Conservation (phyloP, 306 rosid genomes). For the Rubus parviflorus region DNA sequence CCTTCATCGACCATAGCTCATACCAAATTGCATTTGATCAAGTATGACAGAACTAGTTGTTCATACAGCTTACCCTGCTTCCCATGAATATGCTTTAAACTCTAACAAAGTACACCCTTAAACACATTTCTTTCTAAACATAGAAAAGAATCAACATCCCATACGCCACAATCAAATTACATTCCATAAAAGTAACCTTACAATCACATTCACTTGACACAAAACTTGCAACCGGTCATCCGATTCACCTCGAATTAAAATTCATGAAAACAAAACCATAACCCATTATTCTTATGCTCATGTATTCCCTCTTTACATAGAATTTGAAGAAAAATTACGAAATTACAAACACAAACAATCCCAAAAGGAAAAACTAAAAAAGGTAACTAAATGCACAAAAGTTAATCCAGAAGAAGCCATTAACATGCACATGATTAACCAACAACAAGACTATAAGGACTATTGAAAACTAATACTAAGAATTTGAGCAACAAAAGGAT, state of each 20-base stretch:
- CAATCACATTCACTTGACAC: background rate
- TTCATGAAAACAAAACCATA: background rate
- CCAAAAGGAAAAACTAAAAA: background rate
- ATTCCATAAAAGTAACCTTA: conserved; percentile 3
- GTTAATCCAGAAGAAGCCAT: background rate
- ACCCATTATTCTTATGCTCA: conserved; percentile 10
- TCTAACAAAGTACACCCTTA: background rate
- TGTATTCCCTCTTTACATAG: background rate
- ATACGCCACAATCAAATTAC: background rate
- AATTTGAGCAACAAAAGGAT: background rate
- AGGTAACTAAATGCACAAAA: background rate
- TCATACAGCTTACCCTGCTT: background rate
- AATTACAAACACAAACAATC: background rate
- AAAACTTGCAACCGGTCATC: background rate
- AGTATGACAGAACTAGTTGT: background rate
- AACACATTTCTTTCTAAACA: background rate
- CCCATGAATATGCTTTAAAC: background rate
- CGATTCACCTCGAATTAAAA: background rate
- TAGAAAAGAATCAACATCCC: background rate
- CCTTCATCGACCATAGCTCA: background rate
- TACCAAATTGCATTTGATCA: background rate
- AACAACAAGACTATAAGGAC: background rate
- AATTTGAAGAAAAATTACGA: background rate
- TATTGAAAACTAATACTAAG: background rate
- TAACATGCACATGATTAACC: background rate